phyloP scores from a whole-genome alignment of 805 yeast species.

The Candida tibetensis region DNA sequence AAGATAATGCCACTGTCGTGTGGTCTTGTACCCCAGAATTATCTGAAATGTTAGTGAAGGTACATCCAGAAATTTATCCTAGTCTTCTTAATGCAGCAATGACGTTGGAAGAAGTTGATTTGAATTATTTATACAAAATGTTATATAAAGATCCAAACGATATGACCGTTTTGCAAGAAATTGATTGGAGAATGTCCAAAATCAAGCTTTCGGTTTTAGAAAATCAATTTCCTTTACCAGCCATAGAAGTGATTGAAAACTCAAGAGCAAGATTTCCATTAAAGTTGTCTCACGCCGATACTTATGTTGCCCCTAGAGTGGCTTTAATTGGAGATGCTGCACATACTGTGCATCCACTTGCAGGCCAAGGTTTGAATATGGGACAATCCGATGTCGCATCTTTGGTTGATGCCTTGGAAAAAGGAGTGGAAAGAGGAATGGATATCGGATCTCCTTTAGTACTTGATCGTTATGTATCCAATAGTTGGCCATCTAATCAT shows the following conservation, averaged over 20 bases:
- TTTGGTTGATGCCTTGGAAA: constrained; percentile 65
- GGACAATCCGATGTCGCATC: constrained; percentile 90
- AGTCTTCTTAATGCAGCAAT: constrained; percentile 82
- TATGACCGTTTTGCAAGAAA: constrained; percentile 58
- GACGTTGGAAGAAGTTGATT: constrained; percentile 72
- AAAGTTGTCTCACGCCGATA: constrained; percentile 84
- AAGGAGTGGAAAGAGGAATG: constrained; percentile 70
- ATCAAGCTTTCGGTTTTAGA: constrained; percentile 46
- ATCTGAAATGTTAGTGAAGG: constrained; percentile 57
- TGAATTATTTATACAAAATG: constrained; percentile 60
- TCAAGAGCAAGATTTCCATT: constrained; percentile 89
- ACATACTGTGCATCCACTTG: constrained; percentile 94
- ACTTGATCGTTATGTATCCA: constrained; percentile 82
- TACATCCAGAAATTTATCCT: constrained; percentile 61
- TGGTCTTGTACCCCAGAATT: constrained; percentile 86
- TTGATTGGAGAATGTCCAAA: constrained; percentile 63
- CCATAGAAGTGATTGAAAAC: constrained; percentile 53
- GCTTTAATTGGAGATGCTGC: constrained; percentile 99
- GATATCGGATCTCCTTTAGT: constrained; percentile 83
- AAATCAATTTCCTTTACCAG: constrained; percentile 64
- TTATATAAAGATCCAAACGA: constrained; percentile 38
- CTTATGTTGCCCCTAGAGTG: constrained; percentile 76
- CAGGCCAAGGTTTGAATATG: constrained; percentile 98
- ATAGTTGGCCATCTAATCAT: constrained; percentile 80
- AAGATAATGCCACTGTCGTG: constrained; percentile 82